phyloP scores from a whole-genome alignment of 305 asterid species.

The Rubia peregrina region DNA sequence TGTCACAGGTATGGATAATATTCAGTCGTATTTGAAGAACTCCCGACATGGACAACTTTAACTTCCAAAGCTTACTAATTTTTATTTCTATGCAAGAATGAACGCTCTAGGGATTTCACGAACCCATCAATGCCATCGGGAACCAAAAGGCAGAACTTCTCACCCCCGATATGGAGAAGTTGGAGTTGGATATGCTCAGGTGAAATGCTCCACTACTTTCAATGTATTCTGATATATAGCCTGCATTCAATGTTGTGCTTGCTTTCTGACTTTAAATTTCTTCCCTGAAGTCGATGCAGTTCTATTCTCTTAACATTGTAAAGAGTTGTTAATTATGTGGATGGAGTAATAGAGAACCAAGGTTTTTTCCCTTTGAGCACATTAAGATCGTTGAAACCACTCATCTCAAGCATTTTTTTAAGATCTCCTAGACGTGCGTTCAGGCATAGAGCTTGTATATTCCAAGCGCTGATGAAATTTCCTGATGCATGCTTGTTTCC shows the following conservation, averaged over 20 bases:
- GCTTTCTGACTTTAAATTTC: not conserved
- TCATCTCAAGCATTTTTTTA: too few relatives aligned
- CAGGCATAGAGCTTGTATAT: too few relatives aligned
- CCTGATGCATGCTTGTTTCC: too few relatives aligned
- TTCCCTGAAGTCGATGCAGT: not conserved
- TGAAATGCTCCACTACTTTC: constrained; percentile 24
- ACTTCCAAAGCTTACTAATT: too few relatives aligned
- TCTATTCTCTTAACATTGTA: not conserved
- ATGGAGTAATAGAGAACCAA: not conserved
- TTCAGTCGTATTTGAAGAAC: too few relatives aligned
- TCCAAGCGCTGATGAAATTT: too few relatives aligned
- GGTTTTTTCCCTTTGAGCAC: not conserved
- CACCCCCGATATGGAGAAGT: constrained; percentile 81
- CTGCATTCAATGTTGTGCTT: not conserved
- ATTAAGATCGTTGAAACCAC: not conserved
- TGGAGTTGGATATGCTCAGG: constrained; percentile 87
- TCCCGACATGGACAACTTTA: too few relatives aligned
- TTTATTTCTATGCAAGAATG: too few relatives aligned
- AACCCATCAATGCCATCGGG: constrained; percentile 90
- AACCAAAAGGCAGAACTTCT: constrained; percentile 85
- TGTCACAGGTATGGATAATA: too few relatives aligned
- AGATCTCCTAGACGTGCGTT: too few relatives aligned
- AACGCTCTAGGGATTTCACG: constrained; percentile 98
- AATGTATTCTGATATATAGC: constrained; percentile 16
- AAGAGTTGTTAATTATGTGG: not conserved